These are phyloP conservation scores for Moesziomyces globuligerus DNA, from an alignment of 1,284 basidiomycete species.

Conservation along the genomic window DNA sequence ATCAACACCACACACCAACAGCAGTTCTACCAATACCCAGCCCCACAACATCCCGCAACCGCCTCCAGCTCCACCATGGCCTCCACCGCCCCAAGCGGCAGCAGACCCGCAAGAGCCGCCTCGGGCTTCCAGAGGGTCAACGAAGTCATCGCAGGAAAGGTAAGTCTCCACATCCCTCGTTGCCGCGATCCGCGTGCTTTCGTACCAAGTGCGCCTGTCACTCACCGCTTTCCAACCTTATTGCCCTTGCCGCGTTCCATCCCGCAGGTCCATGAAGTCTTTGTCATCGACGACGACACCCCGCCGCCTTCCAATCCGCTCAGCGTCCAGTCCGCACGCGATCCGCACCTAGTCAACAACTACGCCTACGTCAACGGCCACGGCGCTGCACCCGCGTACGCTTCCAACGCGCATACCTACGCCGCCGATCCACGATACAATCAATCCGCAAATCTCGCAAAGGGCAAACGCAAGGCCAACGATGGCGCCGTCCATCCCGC, in stretches of 20 bases:
- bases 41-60: slow-evolving; percentile 1
- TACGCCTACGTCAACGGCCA: slow-evolving; percentile 38
- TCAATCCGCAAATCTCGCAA: slow-evolving; percentile 21
- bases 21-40: slow-evolving; percentile 19
- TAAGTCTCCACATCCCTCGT: slow-evolving; percentile 13
- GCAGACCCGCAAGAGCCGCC: slow-evolving; percentile 25
- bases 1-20: slow-evolving; percentile 21
- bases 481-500: slow-evolving; percentile 14
- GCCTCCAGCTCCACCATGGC: slow-evolving; percentile 25
- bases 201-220: neutral
- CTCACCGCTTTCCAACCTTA: neutral
- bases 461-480: slow-evolving; percentile 49
- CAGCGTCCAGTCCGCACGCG: slow-evolving; percentile 42
- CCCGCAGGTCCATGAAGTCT: slow-evolving; percentile 52
- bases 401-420: slow-evolving; percentile 11
- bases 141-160: slow-evolving; percentile 58
- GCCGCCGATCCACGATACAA: slow-evolving; percentile 30
- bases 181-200: neutral
- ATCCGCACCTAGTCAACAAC: slow-evolving; percentile 41
- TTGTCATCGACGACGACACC: slow-evolving; percentile 56
- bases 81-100: slow-evolving; percentile 22
- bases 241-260: neutral
- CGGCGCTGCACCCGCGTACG: slow-evolving; percentile 18
- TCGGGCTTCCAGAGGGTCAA: slow-evolving; percentile 50
- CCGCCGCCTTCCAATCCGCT: slow-evolving; percentile 48